Percentiles rank a stretch among this genome's conserved stretches.
phyloP scores from a whole-genome alignment of 345 rosid genomes.

The Salix dunnii region DNA sequence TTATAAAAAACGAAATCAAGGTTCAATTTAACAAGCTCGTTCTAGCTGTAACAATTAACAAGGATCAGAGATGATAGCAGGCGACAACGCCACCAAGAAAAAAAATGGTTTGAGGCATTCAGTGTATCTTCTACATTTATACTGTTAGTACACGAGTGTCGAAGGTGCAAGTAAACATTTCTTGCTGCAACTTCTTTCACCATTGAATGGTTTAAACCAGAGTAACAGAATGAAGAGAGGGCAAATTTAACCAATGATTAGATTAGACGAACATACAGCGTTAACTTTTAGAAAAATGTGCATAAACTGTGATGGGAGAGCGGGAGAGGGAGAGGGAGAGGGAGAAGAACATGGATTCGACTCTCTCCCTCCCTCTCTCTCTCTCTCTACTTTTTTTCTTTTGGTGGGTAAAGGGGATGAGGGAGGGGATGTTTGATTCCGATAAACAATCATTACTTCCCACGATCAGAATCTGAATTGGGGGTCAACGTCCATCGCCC shows the following conservation, averaged over 20 bases:
- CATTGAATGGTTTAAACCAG: neutral
- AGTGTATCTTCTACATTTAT: slow-evolving; percentile 4
- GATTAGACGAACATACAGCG: slow-evolving; percentile 29
- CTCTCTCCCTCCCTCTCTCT: neutral
- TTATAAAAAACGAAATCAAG: no score
- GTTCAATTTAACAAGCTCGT: neutral
- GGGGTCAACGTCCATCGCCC: slow-evolving; percentile 98
- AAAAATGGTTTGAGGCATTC: neutral
- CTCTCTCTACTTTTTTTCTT: neutral
- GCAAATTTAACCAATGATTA: slow-evolving; percentile 21
- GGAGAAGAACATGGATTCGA: neutral
- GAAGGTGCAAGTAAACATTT: slow-evolving; percentile 8
- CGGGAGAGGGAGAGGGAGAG: slow-evolving; percentile 6
- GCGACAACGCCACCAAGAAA: neutral
- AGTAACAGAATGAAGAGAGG: slow-evolving; percentile 6
- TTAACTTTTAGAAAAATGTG: slow-evolving; percentile 15
- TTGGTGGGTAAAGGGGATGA: neutral
- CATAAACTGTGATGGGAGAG: slow-evolving; percentile 10
- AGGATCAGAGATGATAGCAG: neutral
- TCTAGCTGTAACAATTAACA: neutral
- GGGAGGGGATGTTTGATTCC: neutral
- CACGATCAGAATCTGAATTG: slow-evolving; percentile 75
- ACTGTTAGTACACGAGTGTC: slow-evolving; percentile 1
- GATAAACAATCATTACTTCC: neutral
- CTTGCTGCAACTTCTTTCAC: neutral